phyloP scores from a whole-genome alignment of 2,329 filamentous ascomycete genomes.

The Aspergillus oerlinghausenensis region DNA sequence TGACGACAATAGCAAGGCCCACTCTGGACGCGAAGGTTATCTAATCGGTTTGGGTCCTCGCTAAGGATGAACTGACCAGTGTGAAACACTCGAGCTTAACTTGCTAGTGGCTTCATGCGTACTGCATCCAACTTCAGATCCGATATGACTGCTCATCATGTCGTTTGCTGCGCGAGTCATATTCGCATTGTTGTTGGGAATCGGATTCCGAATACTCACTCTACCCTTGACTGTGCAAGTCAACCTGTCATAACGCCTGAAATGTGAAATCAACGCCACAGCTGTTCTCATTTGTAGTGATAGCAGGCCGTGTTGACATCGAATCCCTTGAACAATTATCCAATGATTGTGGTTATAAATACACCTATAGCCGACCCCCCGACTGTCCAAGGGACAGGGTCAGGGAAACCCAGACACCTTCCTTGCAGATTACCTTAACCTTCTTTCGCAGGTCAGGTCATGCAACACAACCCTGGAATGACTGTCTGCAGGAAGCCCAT shows the following conservation, averaged over 20 bases:
- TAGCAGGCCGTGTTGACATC: not conserved
- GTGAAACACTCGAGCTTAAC: no score
- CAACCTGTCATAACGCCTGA: not conserved
- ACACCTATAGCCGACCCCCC: not conserved
- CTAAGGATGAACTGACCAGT: not conserved
- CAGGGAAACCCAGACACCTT: not conserved
- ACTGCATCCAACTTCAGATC: not conserved
- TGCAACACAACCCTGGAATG: not conserved
- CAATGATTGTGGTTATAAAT: not conserved
- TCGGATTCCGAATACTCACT: not conserved
- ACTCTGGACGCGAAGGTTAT: constrained; percentile 2
- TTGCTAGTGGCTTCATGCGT: not conserved
- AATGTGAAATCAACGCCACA: not conserved
- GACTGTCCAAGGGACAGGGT: not conserved
- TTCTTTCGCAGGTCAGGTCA: not conserved
- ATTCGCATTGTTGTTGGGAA: not conserved
- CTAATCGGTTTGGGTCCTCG: not conserved
- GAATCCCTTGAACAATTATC: not conserved
- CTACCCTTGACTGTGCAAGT: not conserved
- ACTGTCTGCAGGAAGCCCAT: not conserved
- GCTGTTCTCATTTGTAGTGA: not conserved
- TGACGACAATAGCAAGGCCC: constrained; percentile 1
- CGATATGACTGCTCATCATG: not conserved
- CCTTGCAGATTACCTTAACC: not conserved
- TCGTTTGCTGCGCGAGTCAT: not conserved